These are phyloP conservation scores for Apophysomyces elegans DNA, from an alignment of 371 early-diverging fungal genomes.

Conservation along the genomic window DNA sequence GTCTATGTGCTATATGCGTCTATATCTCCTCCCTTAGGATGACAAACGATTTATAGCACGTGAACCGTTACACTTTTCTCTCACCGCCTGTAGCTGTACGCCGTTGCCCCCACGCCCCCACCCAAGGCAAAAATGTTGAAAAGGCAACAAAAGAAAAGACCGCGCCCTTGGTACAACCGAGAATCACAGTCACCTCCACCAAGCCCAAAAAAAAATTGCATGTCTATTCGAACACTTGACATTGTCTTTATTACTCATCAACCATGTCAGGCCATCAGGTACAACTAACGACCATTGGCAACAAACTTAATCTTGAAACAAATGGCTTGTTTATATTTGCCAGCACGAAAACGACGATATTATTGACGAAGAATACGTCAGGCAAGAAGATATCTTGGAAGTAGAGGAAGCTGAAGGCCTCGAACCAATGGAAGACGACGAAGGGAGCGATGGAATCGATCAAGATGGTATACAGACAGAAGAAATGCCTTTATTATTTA, in stretches of 20 bases:
- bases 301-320: neutral
- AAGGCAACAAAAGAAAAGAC: no score
- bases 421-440: conserved; percentile 29
- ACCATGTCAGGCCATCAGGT: conserved; percentile 3
- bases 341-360: conserved; percentile 17
- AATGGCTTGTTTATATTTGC: neutral
- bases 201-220: conserved; percentile 4
- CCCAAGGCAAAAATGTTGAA: no score
- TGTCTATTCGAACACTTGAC: neutral
- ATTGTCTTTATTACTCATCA: conserved; percentile 1
- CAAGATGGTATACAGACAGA: neutral
- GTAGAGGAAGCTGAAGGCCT: conserved; percentile 15
- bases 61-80: no score
- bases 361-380: conserved; percentile 31
- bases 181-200: conserved; percentile 3
- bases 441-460: conserved; percentile 16
- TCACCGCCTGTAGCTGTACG: no score
- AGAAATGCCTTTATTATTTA: no score
- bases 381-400: conserved; percentile 25
- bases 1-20: no score
- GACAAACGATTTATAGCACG: no score
- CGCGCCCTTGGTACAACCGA: no score
- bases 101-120: no score
- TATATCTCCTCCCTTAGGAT: no score
- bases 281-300: neutral